Base-by-base conservation (phyloP, 139 green algal species). In the Cymbomonas tetramitiformis region DNA sequence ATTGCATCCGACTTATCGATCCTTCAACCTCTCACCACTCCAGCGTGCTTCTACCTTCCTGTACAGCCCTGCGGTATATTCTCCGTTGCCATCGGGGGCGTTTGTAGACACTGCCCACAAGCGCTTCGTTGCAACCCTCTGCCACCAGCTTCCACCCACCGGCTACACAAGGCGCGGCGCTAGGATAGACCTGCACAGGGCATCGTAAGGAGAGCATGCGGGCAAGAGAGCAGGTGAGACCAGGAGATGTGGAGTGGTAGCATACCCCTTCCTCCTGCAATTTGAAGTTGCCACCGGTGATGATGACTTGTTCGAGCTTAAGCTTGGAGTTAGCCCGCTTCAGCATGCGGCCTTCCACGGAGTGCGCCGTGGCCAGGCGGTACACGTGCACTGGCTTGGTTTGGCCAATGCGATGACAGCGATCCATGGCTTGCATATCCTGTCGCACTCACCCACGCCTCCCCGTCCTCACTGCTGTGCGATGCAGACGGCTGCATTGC, bases 321-420 rank as follows among this genome's bases (percentile, higher is more conserved):
- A 95, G 82, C 81, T 98, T 98, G 67, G 59, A 64, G 15, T 76
- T 77, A 18, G 92, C 90, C 4, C 77, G 62, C 46, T 62, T 51
- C 60, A 99, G 79, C 85, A 99, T 89, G 63, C 79, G 79, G 43
- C 86, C 82, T 77, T 99, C 90, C 52, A 97, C 85, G 46, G 79
- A 93, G 73, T 94, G 68, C 5, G 71, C 71, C 1, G 90, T 96
- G 30, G 80, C 81, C 51, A 99, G 78, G 2, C 91, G 73, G 51
- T 95, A 75, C 51, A 99, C 87, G 40, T 97, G 79, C 62, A 97
- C 90, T 0, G 91, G 90, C 76, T 74, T 76, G n/a, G 65, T 78
- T 77, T 99, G 91, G 18, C 91, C 91, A 43, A 99, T 97, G 62
- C 91, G 81, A 75, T 99, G 91, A 58, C 79, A 91, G 18, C 91